phyloP scores from a whole-genome alignment of 140 eudicot species.

The Bidens hawaiensis region DNA sequence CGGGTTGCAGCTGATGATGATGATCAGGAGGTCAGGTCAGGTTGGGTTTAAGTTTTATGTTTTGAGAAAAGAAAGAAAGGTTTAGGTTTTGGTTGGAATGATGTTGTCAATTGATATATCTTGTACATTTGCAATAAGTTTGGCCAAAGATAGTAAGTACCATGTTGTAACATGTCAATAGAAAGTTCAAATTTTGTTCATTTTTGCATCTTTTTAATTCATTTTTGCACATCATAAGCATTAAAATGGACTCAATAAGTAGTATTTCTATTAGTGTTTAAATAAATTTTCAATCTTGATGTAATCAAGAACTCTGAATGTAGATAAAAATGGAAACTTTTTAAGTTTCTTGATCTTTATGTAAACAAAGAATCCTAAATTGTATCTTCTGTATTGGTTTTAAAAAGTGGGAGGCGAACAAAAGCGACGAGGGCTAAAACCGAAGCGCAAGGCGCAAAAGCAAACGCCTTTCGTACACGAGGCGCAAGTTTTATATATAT shows the following conservation, averaged over 20 bases:
- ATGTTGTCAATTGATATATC: slow-evolving; percentile 37
- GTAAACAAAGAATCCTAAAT: too few species aligned
- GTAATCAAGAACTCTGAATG: not conserved
- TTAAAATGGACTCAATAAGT: not conserved
- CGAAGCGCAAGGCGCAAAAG: too few species aligned
- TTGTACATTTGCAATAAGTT: slow-evolving; percentile 49
- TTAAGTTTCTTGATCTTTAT: not conserved
- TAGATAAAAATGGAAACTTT: not conserved
- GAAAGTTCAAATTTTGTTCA: slow-evolving; percentile 34
- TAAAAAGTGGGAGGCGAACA: too few species aligned
- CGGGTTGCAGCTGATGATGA: slow-evolving; percentile 5
- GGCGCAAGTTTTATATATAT: too few species aligned
- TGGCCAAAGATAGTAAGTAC: slow-evolving; percentile 38
- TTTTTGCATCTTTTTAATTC: slow-evolving; percentile 19
- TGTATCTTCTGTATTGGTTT: too few species aligned
- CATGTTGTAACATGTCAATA: slow-evolving; percentile 39
- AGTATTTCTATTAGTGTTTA: not conserved
- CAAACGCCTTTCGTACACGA: too few species aligned
- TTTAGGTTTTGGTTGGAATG: slow-evolving; percentile 33
- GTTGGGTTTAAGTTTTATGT: too few species aligned
- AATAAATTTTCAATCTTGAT: not conserved
- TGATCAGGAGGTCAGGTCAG: slow-evolving; percentile 41
- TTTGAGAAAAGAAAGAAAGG: too few species aligned
- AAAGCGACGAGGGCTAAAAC: too few species aligned
- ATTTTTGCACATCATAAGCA: slow-evolving; percentile 11